Evolutionary conservation across 768 basidiomycete genomes (phyloP).

Genomic region (Leccinum disarticulatum): DNA sequence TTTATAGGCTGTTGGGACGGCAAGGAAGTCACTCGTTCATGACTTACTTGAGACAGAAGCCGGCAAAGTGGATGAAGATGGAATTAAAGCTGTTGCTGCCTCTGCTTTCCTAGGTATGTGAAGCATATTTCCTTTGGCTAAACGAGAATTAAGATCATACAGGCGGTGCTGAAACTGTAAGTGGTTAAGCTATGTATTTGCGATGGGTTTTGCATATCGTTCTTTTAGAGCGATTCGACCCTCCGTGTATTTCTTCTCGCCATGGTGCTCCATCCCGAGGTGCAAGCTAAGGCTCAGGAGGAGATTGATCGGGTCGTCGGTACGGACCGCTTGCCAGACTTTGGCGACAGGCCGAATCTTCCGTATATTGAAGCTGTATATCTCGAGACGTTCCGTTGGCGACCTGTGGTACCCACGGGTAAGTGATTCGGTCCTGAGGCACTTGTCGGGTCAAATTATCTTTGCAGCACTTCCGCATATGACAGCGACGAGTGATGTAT

Average conservation of each 20-base stretch:
- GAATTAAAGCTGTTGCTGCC: constrained; percentile 25
- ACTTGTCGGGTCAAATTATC: background rate
- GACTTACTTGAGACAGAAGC: constrained; percentile 12
- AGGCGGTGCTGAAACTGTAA: constrained; percentile 31
- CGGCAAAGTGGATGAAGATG: constrained; percentile 3
- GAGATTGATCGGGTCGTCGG: constrained; percentile 36
- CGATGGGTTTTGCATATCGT: background rate
- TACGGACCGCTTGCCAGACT: constrained; percentile 26
- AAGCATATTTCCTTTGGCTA: background rate
- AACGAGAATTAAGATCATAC: background rate
- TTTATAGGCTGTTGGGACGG: constrained; percentile 20
- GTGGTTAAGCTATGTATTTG: background rate
- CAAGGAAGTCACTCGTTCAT: constrained; percentile 22
- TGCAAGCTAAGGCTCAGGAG: constrained; percentile 30
- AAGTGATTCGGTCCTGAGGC: constrained; percentile 2
- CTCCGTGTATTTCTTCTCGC: constrained; percentile 32
- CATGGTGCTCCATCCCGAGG: constrained; percentile 34
- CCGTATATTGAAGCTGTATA: constrained; percentile 34
- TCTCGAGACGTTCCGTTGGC: constrained; percentile 35
- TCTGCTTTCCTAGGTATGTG: constrained; percentile 25
- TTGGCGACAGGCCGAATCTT: constrained; percentile 26
- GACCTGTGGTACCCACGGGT: constrained; percentile 30
- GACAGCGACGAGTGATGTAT: constrained; percentile 25
- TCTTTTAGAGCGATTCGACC: constrained; percentile 13
- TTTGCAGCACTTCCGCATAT: constrained; percentile 24